Evolutionary conservation across 2,329 filamentous ascomycete species (phyloP), one percentile per base, ranked within the genome.

Genomic region (Botryotinia calthae): DNA sequence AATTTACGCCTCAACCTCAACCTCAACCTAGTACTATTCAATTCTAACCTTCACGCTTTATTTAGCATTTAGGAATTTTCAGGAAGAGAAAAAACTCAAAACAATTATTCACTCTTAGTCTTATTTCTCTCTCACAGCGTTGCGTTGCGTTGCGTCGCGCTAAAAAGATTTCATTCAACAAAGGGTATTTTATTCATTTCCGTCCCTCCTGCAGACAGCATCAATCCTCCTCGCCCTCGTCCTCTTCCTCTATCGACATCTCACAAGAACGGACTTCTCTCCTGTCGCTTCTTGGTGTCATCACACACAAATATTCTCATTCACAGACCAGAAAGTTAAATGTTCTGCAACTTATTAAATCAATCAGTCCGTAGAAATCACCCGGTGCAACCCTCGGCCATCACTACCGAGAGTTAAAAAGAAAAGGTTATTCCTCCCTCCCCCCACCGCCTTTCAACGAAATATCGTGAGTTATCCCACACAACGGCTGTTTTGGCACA

Each of bases 351-450:
- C 40, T 64, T 40, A 20, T 46, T 14, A 34, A 70, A 44, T 70
- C 67, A 48, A 61, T 48, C 66, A 61, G 44, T 46, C 34, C n/a
- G 28, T 28, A 54, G 25, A 54, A 66, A n/a, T 34, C 69, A 51
- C 25, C 34, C n/a, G 44, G 61, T 58, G 48, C 37, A 28, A 72
- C 62, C 64, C 70, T 77, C 77, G 76, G 76, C 72, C 71, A 72
- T 42, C 61, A 59, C 72, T 76, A 76, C 77, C 78, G 77, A 78
- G 70, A 73, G 69, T 76, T 75, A 42, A 42, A 71, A 56, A 71
- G 42, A 44, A 48, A 64, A 64, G 42, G 44, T 48, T 63, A 71
- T 40, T 37, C 44, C 46, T 34, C 42, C 56, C 56, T 74, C 76
- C 58, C 40, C 37, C 56, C 58, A 75, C 76, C 75, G 71, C 74